Conservation (phyloP, 1,284 basidiomycete species). For the Pholiota adiposa region DNA sequence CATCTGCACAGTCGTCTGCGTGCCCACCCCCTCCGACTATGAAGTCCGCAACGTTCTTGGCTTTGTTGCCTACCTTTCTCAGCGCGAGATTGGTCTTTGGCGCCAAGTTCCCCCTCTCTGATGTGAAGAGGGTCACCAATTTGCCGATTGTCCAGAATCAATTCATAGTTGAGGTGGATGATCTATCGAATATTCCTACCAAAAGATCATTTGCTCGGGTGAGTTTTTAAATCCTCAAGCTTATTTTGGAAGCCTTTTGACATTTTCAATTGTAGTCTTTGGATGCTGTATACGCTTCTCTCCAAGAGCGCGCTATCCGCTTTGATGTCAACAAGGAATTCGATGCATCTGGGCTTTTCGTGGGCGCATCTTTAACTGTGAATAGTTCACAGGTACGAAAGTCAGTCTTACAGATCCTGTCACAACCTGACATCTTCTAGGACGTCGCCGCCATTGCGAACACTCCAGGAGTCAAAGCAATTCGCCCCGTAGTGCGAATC, state of each 20-base stretch:
- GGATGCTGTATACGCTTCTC: slow-evolving; percentile 34
- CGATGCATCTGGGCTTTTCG: slow-evolving; percentile 40
- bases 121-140: slow-evolving; percentile 35
- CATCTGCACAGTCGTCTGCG: background rate
- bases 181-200: slow-evolving; percentile 36
- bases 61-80: slow-evolving; percentile 27
- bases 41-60: slow-evolving; percentile 29
- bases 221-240: slow-evolving; percentile 2
- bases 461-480: slow-evolving; percentile 41
- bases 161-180: slow-evolving; percentile 55
- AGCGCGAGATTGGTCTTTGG: slow-evolving; percentile 16
- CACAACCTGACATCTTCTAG: slow-evolving; percentile 15
- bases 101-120: slow-evolving; percentile 30
- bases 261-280: slow-evolving; percentile 28
- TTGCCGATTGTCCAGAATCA: slow-evolving; percentile 44
- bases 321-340: slow-evolving; percentile 45
- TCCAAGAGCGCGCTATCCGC: slow-evolving; percentile 35
- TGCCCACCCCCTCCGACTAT: slow-evolving; percentile 20
- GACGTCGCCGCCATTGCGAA: slow-evolving; percentile 35
- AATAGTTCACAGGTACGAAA: slow-evolving; percentile 8
- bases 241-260: background rate
- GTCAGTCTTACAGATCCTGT: background rate
- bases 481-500: slow-evolving; percentile 40
- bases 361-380: slow-evolving; percentile 32
- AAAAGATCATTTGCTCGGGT: slow-evolving; percentile 36